These are phyloP conservation scores for Pueraria montana DNA, from an alignment of 306 rosid genomes.

Conservation along the genomic window DNA sequence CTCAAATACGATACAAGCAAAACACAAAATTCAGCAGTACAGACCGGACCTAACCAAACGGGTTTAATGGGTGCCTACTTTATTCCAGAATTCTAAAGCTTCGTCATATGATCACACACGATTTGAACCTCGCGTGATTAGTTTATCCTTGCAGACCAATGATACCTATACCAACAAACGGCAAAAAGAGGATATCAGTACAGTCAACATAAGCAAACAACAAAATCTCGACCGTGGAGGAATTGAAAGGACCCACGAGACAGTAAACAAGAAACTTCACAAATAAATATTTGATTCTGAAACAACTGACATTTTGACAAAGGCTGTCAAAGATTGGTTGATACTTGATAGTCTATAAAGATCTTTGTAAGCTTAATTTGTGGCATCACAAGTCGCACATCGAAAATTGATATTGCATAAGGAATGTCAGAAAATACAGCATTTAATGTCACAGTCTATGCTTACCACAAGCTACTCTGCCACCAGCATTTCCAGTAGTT, in stretches of 20 bases:
- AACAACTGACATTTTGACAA: not conserved
- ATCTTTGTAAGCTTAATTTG: not conserved
- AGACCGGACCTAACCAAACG: slow-evolving; percentile 43
- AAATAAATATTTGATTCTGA: not conserved
- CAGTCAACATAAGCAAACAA: slow-evolving; percentile 30
- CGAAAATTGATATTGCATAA: not conserved
- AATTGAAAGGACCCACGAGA: not conserved
- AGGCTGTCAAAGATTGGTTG: not conserved
- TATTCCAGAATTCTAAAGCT: slow-evolving; percentile 45
- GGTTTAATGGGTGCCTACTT: slow-evolving; percentile 20
- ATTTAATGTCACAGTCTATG: not conserved
- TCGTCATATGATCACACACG: not conserved
- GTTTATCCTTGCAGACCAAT: slow-evolving; percentile 90
- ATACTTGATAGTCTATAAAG: slow-evolving; percentile 5
- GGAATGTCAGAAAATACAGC: slow-evolving; percentile 8
- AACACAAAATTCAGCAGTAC: slow-evolving; percentile 43
- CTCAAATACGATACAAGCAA: slow-evolving; percentile 16
- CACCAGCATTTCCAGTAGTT: slow-evolving; percentile 97
- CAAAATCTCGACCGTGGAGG: not conserved
- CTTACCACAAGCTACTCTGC: slow-evolving; percentile 95
- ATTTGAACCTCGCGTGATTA: slow-evolving; percentile 23
- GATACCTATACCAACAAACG: slow-evolving; percentile 59
- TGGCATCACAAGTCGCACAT: slow-evolving; percentile 17
- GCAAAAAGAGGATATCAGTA: not conserved
- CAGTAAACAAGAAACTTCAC: not conserved